A percentile compares a stretch with the other conserved stretches of the same genome.
Conservation (phyloP, 164 flowering plant species). For the Berberis thunbergii region DNA sequence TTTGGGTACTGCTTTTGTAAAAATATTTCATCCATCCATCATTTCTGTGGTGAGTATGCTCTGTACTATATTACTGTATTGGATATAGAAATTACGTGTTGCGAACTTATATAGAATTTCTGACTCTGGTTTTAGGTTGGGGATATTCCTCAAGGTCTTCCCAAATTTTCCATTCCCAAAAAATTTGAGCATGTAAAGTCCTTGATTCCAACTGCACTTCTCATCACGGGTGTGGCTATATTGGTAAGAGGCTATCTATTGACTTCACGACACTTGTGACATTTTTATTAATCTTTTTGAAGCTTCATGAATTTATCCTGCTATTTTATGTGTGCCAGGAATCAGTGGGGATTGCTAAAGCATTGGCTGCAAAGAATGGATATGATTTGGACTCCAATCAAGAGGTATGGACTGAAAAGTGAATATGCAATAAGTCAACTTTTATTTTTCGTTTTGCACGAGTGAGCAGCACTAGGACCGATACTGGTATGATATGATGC, state of each 20-base stretch:
- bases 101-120: too few species aligned
- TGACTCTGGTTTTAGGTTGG: too few species aligned
- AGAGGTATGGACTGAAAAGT: conserved; percentile 47
- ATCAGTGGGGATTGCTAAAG: conserved; percentile 99
- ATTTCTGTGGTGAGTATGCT: too few species aligned
- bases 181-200: conserved; percentile 45
- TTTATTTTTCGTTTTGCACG: too few species aligned
- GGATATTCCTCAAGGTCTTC: conserved; percentile 25
- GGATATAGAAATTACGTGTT: too few species aligned
- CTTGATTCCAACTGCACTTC: conserved; percentile 80
- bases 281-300: conserved; percentile 5
- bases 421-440: too few species aligned
- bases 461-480: too few species aligned
- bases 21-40: too few species aligned
- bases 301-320: conserved; percentile 1
- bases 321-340: conserved; percentile 38
- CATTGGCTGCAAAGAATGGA: conserved; percentile 97
- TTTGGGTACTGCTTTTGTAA: too few species aligned
- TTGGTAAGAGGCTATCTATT: conserved; percentile 42
- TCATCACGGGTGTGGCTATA: conserved; percentile 96
- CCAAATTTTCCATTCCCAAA: conserved; percentile 79
- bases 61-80: too few species aligned
- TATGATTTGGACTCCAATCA: conserved; percentile 93
- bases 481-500: too few species aligned
- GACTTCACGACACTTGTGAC: neutral